Conservation (phyloP, 352 stramenopile genomes). For the Globisporangium radiosum region DNA sequence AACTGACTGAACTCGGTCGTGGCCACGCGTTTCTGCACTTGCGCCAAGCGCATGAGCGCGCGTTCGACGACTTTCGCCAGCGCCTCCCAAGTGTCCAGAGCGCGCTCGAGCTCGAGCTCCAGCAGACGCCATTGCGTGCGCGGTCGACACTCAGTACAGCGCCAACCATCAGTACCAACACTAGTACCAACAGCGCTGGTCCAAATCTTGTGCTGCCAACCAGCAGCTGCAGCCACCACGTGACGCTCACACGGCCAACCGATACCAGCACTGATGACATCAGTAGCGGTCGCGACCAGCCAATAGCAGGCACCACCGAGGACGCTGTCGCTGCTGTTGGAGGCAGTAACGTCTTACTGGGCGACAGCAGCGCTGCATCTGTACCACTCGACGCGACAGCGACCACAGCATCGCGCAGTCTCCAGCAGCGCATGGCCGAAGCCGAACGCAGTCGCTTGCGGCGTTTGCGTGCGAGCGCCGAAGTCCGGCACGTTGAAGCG, state of each 20-base stretch:
- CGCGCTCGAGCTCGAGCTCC: not conserved
- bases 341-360: too few species aligned
- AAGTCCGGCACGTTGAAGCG: conserved; percentile 41
- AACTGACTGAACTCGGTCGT: conserved; percentile 49
- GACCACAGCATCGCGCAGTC: not conserved
- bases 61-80: conserved; percentile 47
- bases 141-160: not conserved
- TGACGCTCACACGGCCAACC: too few species aligned
- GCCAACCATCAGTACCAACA: not conserved
- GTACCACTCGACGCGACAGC: too few species aligned
- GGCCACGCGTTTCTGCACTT: conserved; percentile 60
- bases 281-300: not conserved
- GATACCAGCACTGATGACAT: too few species aligned
- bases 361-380: too few species aligned
- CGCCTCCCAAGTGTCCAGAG: conserved; percentile 29
- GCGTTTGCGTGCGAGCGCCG: conserved; percentile 34
- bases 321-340: too few species aligned
- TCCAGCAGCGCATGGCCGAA: conserved; percentile 32
- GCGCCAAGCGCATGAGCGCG: conserved; percentile 44
- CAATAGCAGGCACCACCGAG: too few species aligned
- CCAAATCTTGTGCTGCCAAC: too few species aligned
- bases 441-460: conserved; percentile 55
- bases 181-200: too few species aligned
- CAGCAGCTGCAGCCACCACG: too few species aligned
- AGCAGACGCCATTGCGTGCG: not conserved